A percentile compares a stretch with the other conserved stretches of the same genome.
These are phyloP conservation scores for Lentithecium fluviatile DNA, from an alignment of 495 filamentous ascomycete genomes.

Conservation along the genomic window DNA sequence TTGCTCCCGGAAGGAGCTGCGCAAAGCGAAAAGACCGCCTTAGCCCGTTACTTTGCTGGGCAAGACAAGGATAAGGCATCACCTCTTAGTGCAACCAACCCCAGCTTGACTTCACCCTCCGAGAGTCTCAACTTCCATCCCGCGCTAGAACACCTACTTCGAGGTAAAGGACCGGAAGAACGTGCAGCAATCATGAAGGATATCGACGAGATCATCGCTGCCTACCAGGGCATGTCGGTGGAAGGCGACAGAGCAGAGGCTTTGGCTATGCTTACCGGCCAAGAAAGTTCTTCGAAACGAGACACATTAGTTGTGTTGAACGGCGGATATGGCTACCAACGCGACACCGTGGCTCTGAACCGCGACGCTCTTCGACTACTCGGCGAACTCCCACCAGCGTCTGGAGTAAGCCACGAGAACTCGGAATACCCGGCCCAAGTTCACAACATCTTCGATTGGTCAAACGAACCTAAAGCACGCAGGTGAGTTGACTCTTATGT, in stretches of 20 bases:
- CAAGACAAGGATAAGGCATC: slow-evolving; percentile 9
- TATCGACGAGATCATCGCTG: slow-evolving; percentile 32
- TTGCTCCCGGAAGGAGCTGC: slow-evolving; percentile 11
- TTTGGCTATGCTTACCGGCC: slow-evolving; percentile 6
- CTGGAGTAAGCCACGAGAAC: slow-evolving; percentile 12
- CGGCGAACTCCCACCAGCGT: slow-evolving; percentile 24
- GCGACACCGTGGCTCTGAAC: slow-evolving; percentile 22
- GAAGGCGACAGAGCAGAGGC: slow-evolving; percentile 14
- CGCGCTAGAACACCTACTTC: slow-evolving; percentile 20
- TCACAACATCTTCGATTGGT: slow-evolving; percentile 4
- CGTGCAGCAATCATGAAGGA: slow-evolving; percentile 30
- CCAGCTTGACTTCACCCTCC: slow-evolving; percentile 1
- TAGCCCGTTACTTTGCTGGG: slow-evolving; percentile 23
- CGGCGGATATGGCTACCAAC: slow-evolving; percentile 11
- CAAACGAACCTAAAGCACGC: not conserved
- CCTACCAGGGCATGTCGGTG: slow-evolving; percentile 23
- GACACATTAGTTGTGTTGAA: slow-evolving; percentile 25
- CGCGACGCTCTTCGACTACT: slow-evolving; percentile 22
- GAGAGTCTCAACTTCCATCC: slow-evolving; percentile 11
- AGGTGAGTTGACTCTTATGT: too few species aligned
- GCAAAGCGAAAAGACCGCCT: slow-evolving; percentile 17
- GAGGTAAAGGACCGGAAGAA: slow-evolving; percentile 2
- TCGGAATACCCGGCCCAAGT: slow-evolving; percentile 21
- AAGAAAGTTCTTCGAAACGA: slow-evolving; percentile 4
- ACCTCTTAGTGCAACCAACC: slow-evolving; percentile 5